Evolutionary conservation across 1,284 basidiomycete species (phyloP), one percentile per base, ranked within the genome.

Genomic region (Tilletia walkeri): DNA sequence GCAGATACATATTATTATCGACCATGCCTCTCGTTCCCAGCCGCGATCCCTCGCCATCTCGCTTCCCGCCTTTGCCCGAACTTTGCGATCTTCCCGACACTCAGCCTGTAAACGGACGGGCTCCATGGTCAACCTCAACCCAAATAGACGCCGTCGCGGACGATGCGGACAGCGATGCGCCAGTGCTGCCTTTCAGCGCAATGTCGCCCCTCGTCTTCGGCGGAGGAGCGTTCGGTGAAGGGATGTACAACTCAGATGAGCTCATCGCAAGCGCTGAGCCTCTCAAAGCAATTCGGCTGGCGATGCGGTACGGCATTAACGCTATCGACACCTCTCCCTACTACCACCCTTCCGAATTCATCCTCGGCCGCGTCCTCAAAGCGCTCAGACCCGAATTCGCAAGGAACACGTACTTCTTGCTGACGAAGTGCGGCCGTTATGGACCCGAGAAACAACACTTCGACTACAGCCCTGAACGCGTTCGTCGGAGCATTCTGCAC

Each of bases 361-460:
- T 96, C 1, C 86, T 98, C 20, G 95, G 95, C 34, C 78, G 78
- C 49, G 81, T 82, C 10, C 88, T 90, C 65, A 54, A 70, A 0
- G 54, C 75, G 20, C 65, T 84, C 16, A 20, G 61, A 24, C 75
- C 77, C 20, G 78, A 80, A 67, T 79, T 76, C 56, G 81, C 82
- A 2, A 73, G 83, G 50, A 66, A 72, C 88, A 89, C 72, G 56
- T 83, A 84, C 75, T 78, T 76, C 63, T 74, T 84, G 73, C 73
- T 75, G 90, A 95, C 94, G n/a, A 99, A 99, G 85, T 92, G 91
- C 73, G 95, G 94, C 34, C 89, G 95, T 65, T 95, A 92, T 83
- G 93, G 93, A 3, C 81, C 85, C 0, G 85, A 85, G 59, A 83
- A 82, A 41, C 80, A 82, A 10, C 87, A 88, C 68, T 96, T 97